Evolutionary conservation across 352 stramenopile genomes (phyloP).

Genomic region (Chrysophaeum taylorii): DNA sequence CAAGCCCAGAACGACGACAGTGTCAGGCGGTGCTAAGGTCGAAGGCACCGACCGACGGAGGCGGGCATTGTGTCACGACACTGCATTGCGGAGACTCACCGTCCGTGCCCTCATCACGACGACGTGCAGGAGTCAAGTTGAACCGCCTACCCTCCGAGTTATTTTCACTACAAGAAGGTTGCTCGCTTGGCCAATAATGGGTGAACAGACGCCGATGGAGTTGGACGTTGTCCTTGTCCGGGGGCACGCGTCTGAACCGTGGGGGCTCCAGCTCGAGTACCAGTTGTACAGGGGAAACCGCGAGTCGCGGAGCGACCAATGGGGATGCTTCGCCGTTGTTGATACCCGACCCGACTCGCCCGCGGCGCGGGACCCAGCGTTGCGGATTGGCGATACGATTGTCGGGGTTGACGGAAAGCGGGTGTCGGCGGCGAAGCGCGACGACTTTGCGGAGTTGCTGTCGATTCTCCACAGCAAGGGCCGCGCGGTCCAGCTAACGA

Average conservation of each 20-base stretch:
- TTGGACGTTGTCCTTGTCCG: background rate
- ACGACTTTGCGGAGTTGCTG: conserved; percentile 4
- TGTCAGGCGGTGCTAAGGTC: too few species aligned
- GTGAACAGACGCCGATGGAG: too few species aligned
- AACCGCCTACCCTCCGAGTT: too few species aligned
- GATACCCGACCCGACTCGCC: background rate
- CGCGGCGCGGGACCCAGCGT: background rate
- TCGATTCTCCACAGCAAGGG: background rate
- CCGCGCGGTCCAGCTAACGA: background rate
- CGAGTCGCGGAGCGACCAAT: background rate
- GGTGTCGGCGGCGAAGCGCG: background rate
- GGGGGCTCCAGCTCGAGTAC: conserved; percentile 9
- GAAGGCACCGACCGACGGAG: too few species aligned
- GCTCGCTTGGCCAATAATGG: too few species aligned
- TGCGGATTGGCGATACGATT: background rate
- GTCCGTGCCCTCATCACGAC: too few species aligned
- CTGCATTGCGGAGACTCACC: too few species aligned
- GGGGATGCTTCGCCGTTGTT: background rate
- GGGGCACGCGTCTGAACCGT: background rate
- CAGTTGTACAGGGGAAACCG: background rate
- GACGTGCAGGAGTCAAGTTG: too few species aligned
- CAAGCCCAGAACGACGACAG: too few species aligned
- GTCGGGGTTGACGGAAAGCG: background rate
- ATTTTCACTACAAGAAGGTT: too few species aligned
- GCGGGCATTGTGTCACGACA: too few species aligned